Base-by-base conservation (phyloP, 306 rosid genomes). In the Sophora flavescens region DNA sequence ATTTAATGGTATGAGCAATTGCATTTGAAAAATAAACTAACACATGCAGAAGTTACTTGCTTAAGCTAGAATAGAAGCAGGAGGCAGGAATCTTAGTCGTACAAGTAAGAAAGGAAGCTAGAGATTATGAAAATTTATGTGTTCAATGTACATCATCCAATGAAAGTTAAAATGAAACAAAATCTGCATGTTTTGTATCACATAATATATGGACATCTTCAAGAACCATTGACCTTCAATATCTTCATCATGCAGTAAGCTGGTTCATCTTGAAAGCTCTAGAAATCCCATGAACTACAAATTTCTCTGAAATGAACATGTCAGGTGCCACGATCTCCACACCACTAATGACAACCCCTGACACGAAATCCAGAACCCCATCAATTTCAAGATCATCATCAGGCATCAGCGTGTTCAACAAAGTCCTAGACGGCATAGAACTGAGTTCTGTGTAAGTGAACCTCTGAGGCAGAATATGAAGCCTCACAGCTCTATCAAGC, bases 261-360 rank as follows among this genome's bases (percentile, higher is more conserved):
- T 80, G 76, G 2, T 54, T 45, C 74, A 80, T 65, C 54, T 86
- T 65, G 15, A 93, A 82, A 81, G 93, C 87, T 72, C 73, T 72
- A 15, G 94, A 86, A 75, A 91, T 91, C 62, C 96, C 97, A 83
- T 91, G 98, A 72, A 93, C 70, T 0, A 81, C 90, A 48, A 87
- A 87, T 17, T 72, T 90, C 11, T 84, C 81, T 0, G 96, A 93
- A 72, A 53, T 42, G 6, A 82, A 77, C 59, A 86, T 41, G 11
- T 91, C 93, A 16, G 96, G 91, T 5, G 72, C 85, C 61, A 86
- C 91, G 42, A 93, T 79, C 64, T 87, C 80, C 11, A 84, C 88
- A 2, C 97, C 91, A 63, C 80, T 84, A 39, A 93, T 53, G 6
- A 82, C 48, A 57, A 91, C 66, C 54, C 88, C 84, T 1, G 57